Conservation (phyloP, 176 grass and related monocot genomes). For the Dendrocalamus sinicus region DNA sequence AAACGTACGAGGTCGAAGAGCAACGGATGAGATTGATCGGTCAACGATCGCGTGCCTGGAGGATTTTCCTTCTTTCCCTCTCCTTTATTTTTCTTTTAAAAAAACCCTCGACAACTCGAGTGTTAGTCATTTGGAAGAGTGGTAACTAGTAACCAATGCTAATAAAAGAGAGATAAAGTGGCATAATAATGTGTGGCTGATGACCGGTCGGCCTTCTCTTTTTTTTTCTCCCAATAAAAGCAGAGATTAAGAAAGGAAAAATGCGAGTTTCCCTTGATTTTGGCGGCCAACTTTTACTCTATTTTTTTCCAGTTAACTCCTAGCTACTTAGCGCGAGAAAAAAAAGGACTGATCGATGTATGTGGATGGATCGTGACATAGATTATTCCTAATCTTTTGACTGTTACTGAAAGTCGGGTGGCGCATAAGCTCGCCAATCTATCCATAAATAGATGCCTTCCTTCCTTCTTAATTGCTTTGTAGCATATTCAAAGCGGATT, state of each 20-base stretch:
- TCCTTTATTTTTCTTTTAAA: conserved; percentile 16
- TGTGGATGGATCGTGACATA: conserved; percentile 33
- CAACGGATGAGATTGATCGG: conserved; percentile 10
- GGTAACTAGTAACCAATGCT: neutral
- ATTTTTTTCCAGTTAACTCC: conserved; percentile 12
- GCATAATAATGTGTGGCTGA: conserved; percentile 25
- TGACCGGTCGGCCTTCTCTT: conserved; percentile 30
- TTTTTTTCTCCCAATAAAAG: conserved; percentile 37
- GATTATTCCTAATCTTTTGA: conserved; percentile 49
- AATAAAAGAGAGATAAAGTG: conserved; percentile 38
- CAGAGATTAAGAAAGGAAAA: conserved; percentile 43
- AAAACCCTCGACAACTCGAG: conserved; percentile 24
- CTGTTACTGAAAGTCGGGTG: conserved; percentile 44
- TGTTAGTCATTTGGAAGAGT: conserved; percentile 50
- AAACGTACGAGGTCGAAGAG: conserved; percentile 10
- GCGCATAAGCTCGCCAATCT: neutral
- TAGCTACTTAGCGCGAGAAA: neutral
- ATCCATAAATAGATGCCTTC: conserved; percentile 48
- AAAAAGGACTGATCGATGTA: neutral
- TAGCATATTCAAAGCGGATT: conserved; percentile 47
- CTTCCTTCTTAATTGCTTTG: conserved; percentile 17
- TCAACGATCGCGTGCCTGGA: neutral
- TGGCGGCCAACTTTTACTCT: conserved; percentile 16
- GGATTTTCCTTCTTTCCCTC: neutral
- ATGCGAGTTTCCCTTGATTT: conserved; percentile 41